phyloP scores from a whole-genome alignment of 805 yeast species.

The Wickerhamiella cacticola region DNA sequence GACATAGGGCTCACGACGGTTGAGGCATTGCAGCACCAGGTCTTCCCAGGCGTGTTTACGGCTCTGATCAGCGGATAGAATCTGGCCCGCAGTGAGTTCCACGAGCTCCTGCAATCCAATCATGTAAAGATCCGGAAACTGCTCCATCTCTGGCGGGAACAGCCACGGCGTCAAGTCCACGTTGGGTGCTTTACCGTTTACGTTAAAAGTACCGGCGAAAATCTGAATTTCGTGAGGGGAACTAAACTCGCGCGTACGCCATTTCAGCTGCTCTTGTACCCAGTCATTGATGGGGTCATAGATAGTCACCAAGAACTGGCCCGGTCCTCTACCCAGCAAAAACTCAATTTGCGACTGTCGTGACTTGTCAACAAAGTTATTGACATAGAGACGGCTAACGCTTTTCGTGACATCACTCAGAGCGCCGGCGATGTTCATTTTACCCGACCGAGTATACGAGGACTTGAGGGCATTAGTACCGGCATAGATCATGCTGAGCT shows the following conservation, averaged over 20 bases:
- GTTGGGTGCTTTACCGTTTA: constrained; percentile 55
- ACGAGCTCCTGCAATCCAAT: constrained; percentile 91
- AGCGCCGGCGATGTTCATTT: constrained; percentile 94
- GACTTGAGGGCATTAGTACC: constrained; percentile 96
- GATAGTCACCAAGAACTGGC: constrained; percentile 56
- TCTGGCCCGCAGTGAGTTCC: constrained; percentile 83
- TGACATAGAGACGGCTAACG: constrained; percentile 87
- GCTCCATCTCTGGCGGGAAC: constrained; percentile 42
- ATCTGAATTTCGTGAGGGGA: constrained; percentile 47
- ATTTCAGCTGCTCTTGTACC: constrained; percentile 52
- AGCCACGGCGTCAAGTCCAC: constrained; percentile 67
- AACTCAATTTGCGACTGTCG: constrained; percentile 85
- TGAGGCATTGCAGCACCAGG: constrained; percentile 49
- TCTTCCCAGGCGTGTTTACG: constrained; percentile 71
- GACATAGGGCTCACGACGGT: constrained; percentile 45
- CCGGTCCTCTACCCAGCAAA: constrained; percentile 66
- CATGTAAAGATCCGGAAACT: constrained; percentile 67
- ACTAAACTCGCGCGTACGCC: constrained; percentile 43
- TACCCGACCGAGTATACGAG: constrained; percentile 87
- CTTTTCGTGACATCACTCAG: constrained; percentile 95
- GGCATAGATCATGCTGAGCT: constrained; percentile 86
- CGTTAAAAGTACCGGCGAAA: constrained; percentile 76
- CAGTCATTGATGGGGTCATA: constrained; percentile 83
- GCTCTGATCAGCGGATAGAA: constrained; percentile 72
- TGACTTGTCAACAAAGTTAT: constrained; percentile 84